Base-by-base conservation (phyloP, 2,329 filamentous ascomycete species). In the Geosmithia flava region DNA sequence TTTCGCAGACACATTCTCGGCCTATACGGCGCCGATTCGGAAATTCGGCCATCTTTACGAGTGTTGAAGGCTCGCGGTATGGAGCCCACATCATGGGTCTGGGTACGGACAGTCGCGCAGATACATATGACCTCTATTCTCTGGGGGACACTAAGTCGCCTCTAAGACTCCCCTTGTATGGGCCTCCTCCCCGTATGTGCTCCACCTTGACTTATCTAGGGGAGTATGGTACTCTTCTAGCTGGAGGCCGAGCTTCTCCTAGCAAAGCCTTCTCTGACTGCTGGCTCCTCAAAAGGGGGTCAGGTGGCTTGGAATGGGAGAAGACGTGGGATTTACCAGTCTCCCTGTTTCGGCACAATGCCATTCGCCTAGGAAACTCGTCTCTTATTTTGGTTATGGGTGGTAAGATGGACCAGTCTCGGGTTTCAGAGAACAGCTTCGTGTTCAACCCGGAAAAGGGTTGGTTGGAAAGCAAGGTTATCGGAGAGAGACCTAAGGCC, bases 171-270 rank as follows among this genome's bases (percentile, higher is more conserved):
- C 59, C 56, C 45, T 49, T 54, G 2, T 49, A 48, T 8, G 65
- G 64, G 4, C 65, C 65, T 8, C 50, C 55, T 11, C 55, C 63
- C 11, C 61, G 83, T 43, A 83, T 91, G 71, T 93, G 87, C 55
- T 87, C 93, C 61, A 84, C 85, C 0, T 69, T 89, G 19, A 90
- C 85, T 19, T 70, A 79, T 45, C 60, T 94, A 5, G 74, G 72
- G 2, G 66, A 70, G 33, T 63, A 65, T 20, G 76, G 76, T 16
- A 74, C 74, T 50, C 64, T 96, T 11, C 68, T 95, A 44, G 74
- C 78, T 29, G 90, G 91, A 20, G 91, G 91, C 5, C 76, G 90
- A 50, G 72, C 76, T n/a, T 91, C 87, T 7, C 89, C 90, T 4
- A 72, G 80, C 13, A 74, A 72, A 29, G 80, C 80, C 1, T 68